Evolutionary conservation across 768 basidiomycete species (phyloP).

Genomic region (Termitomyces sp.): DNA sequence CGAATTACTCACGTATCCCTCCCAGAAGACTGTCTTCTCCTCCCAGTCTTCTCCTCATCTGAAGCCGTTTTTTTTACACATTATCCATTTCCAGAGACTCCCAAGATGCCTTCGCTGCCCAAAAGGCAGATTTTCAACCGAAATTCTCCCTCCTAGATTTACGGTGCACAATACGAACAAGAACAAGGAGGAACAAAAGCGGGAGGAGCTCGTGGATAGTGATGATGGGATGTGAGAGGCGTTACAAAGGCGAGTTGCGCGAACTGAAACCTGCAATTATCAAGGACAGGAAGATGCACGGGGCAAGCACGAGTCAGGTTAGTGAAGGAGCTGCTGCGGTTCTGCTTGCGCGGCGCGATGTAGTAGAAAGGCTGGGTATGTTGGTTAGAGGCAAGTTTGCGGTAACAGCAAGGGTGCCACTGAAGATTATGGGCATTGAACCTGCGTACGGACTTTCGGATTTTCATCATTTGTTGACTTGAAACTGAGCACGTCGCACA

Average conservation of each 20-base stretch:
- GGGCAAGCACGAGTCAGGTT: constrained; percentile 84
- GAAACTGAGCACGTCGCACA: background rate
- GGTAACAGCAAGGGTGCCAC: constrained; percentile 74
- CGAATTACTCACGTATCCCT: constrained; percentile 62
- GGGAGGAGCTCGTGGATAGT: constrained; percentile 64
- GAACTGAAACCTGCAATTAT: constrained; percentile 87
- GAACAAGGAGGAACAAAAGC: constrained; percentile 62
- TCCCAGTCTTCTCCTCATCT: constrained; percentile 69
- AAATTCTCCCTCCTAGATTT: constrained; percentile 80
- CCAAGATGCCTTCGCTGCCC: constrained; percentile 86
- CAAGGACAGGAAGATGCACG: constrained; percentile 74
- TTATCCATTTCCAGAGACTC: constrained; percentile 51
- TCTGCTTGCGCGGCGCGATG: constrained; percentile 73
- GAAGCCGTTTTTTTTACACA: constrained; percentile 81
- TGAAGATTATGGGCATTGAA: constrained; percentile 89
- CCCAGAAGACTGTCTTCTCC: constrained; percentile 78
- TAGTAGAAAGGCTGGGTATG: constrained; percentile 80
- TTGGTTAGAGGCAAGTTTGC: constrained; percentile 85
- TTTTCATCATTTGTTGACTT: too few species aligned
- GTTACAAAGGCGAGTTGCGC: constrained; percentile 74
- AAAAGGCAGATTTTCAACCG: constrained; percentile 74
- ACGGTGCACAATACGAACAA: constrained; percentile 54
- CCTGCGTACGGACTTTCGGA: constrained; percentile 87
- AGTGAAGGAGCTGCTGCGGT: constrained; percentile 94
- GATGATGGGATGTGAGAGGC: constrained; percentile 86